Evolutionary conservation across 148 eudicot species (phyloP).

Genomic region (Vaccinium myrtillus): DNA sequence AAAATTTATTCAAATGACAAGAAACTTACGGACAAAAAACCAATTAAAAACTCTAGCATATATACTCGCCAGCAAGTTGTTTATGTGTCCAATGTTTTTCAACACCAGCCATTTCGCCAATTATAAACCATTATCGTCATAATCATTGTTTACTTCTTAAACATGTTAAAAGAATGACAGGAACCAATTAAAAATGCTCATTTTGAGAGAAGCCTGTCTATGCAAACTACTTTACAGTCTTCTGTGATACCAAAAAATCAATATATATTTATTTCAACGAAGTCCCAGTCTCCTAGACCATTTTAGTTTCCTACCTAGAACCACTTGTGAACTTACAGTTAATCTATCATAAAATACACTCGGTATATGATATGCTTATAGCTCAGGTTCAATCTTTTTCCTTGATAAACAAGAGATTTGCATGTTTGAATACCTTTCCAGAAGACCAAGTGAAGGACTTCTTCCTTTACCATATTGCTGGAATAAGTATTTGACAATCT

Average conservation of each 20-base stretch:
- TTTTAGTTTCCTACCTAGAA: not conserved
- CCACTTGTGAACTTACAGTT: not conserved
- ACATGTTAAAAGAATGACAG: too few species aligned
- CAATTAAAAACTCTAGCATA: too few species aligned
- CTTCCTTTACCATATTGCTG: constrained; percentile 51
- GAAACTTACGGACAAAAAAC: too few species aligned
- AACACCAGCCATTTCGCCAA: too few species aligned
- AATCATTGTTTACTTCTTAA: too few species aligned
- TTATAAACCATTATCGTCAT: too few species aligned
- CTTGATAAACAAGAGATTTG: not conserved
- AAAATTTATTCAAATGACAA: too few species aligned
- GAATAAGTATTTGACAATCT: constrained; percentile 52
- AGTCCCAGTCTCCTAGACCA: not conserved
- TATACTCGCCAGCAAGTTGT: too few species aligned
- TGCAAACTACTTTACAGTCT: not conserved
- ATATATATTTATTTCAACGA: not conserved
- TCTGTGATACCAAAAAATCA: not conserved
- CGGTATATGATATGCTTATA: not conserved
- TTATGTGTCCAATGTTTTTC: too few species aligned
- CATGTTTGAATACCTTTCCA: constrained; percentile 44
- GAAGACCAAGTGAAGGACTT: constrained; percentile 43
- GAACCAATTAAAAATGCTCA: too few species aligned
- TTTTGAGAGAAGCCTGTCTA: too few species aligned
- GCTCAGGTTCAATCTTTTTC: not conserved
- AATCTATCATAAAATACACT: not conserved